These are phyloP conservation scores for Populus hybrid DNA, from an alignment of 441 rosid species.

Conservation along the genomic window DNA sequence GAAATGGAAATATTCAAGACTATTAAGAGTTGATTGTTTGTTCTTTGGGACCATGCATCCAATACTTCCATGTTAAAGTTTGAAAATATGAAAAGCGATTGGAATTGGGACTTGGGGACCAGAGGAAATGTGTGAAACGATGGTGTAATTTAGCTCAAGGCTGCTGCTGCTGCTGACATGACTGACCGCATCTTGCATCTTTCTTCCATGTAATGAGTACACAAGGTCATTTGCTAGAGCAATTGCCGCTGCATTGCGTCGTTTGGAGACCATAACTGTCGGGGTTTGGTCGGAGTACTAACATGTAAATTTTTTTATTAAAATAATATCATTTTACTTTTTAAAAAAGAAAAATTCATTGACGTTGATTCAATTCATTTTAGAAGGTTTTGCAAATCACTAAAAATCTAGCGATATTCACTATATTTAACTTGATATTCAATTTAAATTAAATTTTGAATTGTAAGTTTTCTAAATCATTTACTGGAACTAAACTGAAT, in stretches of 20 bases:
- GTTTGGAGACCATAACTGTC: neutral
- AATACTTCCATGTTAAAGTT: neutral
- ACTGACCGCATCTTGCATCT: neutral
- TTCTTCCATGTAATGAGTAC: no score
- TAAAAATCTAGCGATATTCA: no score
- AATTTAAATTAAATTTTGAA: no score
- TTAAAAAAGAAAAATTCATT: no score
- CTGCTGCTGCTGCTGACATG: no score
- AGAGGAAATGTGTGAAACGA: no score
- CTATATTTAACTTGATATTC: no score
- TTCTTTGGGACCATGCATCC: neutral
- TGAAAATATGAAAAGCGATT: neutral
- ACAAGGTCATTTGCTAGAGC: neutral
- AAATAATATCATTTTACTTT: neutral
- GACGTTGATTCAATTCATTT: neutral
- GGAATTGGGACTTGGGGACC: neutral
- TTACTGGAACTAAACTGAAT: neutral
- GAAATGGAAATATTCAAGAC: no score
- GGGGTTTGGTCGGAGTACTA: no score
- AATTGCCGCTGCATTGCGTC: neutral
- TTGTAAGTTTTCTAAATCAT: no score
- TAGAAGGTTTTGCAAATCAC: neutral
- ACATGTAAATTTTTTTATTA: no score
- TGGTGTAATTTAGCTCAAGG: neutral
- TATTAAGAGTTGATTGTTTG: neutral